A percentile compares a stretch with the other conserved stretches of the same genome.
These are phyloP conservation scores for Carex sylvatica DNA, from an alignment of 202 grass and related monocot species.

Conservation along the genomic window DNA sequence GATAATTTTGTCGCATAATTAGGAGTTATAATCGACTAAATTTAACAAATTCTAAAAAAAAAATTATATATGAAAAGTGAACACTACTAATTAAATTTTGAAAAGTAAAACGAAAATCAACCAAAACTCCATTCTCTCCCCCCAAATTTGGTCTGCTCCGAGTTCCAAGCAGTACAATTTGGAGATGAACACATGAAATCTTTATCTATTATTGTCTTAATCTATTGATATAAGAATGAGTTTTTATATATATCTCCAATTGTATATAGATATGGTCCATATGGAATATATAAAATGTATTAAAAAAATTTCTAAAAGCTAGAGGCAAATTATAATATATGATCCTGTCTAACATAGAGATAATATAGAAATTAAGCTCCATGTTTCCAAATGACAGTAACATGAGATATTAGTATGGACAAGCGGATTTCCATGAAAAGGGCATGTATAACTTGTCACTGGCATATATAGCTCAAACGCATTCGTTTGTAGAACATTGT, in stretches of 20 bases:
- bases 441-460: not conserved
- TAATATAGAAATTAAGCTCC: not conserved
- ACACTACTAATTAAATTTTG: not conserved
- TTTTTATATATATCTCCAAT: not conserved
- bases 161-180: too few relatives aligned
- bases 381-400: slow-evolving; percentile 16
- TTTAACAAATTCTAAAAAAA: not conserved
- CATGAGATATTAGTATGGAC: not conserved
- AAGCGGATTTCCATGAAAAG: slow-evolving; percentile 27
- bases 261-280: not conserved
- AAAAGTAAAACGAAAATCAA: too few relatives aligned
- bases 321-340: not conserved
- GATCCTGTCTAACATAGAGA: not conserved
- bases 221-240: not conserved
- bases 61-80: not conserved
- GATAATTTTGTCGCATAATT: not conserved
- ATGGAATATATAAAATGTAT: not conserved
- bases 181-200: too few relatives aligned
- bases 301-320: not conserved
- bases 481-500: slow-evolving; percentile 3
- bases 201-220: not conserved
- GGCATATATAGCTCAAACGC: not conserved
- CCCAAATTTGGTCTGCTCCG: too few relatives aligned
- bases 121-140: too few relatives aligned
- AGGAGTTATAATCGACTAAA: not conserved